phyloP scores from a whole-genome alignment of 345 rosid species.

The Cardiospermum halicacabum region DNA sequence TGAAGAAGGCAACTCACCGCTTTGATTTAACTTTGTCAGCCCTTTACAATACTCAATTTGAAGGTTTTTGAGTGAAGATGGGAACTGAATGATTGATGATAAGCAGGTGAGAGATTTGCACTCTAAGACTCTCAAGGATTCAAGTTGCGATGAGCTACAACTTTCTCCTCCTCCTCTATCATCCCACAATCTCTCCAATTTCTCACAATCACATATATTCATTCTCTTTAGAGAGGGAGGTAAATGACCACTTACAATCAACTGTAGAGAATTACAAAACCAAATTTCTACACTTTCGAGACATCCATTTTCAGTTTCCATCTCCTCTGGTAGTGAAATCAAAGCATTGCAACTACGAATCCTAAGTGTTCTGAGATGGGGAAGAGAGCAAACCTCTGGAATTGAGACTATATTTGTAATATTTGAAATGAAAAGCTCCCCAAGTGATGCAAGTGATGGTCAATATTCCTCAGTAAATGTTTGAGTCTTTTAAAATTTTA shows the following conservation, averaged over 20 bases:
- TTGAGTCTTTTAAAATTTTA: too few relatives aligned
- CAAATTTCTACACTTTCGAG: not conserved
- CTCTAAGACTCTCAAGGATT: not conserved
- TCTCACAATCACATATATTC: conserved; percentile 2
- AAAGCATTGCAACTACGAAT: not conserved
- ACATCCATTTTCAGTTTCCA: not conserved
- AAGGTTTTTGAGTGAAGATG: not conserved
- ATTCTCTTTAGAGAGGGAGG: not conserved
- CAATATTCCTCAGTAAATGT: too few relatives aligned
- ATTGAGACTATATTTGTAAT: not conserved
- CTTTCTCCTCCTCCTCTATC: not conserved
- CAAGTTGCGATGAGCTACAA: not conserved
- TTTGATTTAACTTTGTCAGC: not conserved
- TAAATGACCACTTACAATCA: not conserved
- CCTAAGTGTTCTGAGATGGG: not conserved
- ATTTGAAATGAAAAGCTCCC: not conserved
- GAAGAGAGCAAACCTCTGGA: not conserved
- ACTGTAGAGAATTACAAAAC: not conserved
- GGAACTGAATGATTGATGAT: not conserved
- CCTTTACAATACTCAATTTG: not conserved
- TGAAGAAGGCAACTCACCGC: not conserved
- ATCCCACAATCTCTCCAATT: conserved; percentile 7
- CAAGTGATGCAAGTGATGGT: too few relatives aligned
- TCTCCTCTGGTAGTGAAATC: not conserved
- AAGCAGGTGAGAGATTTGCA: conserved; percentile 15